These are phyloP conservation scores for Xylaria flabelliformis DNA, from an alignment of 495 filamentous ascomycete genomes.

Conservation along the genomic window DNA sequence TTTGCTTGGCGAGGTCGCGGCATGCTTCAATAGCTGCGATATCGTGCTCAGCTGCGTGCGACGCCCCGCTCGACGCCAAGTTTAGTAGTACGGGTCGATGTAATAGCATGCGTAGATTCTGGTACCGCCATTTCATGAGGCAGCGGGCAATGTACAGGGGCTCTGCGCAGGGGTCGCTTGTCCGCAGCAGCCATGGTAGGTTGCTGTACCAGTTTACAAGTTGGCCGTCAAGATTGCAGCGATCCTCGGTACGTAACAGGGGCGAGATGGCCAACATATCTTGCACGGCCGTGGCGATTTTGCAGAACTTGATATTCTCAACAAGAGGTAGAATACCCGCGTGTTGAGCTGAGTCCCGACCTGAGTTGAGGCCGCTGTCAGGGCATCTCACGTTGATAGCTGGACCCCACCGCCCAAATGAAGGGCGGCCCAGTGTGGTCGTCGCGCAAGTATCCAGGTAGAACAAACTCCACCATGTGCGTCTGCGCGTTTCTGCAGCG, in stretches of 20 bases:
- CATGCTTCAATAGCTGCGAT: constrained; percentile 72
- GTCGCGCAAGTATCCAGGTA: constrained; percentile 82
- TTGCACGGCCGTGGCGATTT: constrained; percentile 78
- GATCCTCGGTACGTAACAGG: constrained; percentile 68
- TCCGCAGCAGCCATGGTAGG: constrained; percentile 72
- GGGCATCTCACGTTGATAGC: constrained; percentile 74
- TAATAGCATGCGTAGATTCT: constrained; percentile 80
- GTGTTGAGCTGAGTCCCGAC: constrained; percentile 59
- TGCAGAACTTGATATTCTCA: constrained; percentile 81
- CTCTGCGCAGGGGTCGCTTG: constrained; percentile 72
- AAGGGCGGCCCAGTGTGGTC: constrained; percentile 78
- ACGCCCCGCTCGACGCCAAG: constrained; percentile 70
- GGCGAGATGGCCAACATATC: constrained; percentile 75
- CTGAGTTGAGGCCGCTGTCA: constrained; percentile 57
- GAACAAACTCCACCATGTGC: constrained; percentile 83
- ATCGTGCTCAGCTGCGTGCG: constrained; percentile 68
- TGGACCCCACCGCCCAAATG: constrained; percentile 75
- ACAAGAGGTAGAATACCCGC: constrained; percentile 73
- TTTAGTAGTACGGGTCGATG: constrained; percentile 76
- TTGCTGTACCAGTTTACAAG: constrained; percentile 75
- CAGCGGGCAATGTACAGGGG: constrained; percentile 71
- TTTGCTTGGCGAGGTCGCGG: constrained; percentile 69
- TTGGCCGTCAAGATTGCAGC: constrained; percentile 68
- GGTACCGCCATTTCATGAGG: constrained; percentile 84
- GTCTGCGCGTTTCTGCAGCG: constrained; percentile 67